A percentile compares a stretch with the other conserved stretches of the same genome.
phyloP scores from a whole-genome alignment of 2,329 filamentous ascomycete species.

The Sclerotinia nivalis region DNA sequence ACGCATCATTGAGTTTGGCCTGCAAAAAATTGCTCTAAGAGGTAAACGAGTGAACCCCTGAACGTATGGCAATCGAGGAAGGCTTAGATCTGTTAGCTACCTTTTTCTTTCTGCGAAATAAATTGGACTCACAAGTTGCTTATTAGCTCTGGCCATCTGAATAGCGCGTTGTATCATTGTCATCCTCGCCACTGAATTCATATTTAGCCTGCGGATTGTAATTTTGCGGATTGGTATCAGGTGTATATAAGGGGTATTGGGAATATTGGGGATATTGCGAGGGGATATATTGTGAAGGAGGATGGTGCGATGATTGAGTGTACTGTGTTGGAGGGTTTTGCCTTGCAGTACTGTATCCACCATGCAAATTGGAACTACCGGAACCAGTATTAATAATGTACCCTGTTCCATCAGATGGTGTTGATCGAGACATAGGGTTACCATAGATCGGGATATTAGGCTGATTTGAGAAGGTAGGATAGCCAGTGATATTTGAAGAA shows the following conservation, averaged over 20 bases:
- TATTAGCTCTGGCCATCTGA: not conserved
- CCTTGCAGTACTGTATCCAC: not conserved
- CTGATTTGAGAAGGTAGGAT: not conserved
- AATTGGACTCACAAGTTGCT: not conserved
- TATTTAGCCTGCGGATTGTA: not conserved
- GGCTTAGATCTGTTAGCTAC: not conserved
- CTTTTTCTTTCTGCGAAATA: not conserved
- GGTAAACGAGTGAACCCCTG: conserved; percentile 13
- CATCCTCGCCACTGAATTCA: not conserved
- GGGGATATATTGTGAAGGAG: not conserved
- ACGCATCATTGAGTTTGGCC: not conserved
- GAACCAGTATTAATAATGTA: not conserved
- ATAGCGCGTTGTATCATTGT: not conserved
- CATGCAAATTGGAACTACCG: not conserved
- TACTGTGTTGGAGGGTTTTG: not conserved
- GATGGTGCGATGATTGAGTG: not conserved
- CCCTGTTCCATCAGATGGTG: not conserved
- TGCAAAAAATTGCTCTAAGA: not conserved
- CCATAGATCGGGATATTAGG: not conserved
- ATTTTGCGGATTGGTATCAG: not conserved
- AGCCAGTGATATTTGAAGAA: not conserved
- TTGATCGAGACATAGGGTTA: not conserved
- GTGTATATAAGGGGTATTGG: not conserved
- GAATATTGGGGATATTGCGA: not conserved
- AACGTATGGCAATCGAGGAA: not conserved